These are phyloP conservation scores for Cyclotella kingstonii DNA, from an alignment of 108 stramenopile species.

Conservation along the genomic window DNA sequence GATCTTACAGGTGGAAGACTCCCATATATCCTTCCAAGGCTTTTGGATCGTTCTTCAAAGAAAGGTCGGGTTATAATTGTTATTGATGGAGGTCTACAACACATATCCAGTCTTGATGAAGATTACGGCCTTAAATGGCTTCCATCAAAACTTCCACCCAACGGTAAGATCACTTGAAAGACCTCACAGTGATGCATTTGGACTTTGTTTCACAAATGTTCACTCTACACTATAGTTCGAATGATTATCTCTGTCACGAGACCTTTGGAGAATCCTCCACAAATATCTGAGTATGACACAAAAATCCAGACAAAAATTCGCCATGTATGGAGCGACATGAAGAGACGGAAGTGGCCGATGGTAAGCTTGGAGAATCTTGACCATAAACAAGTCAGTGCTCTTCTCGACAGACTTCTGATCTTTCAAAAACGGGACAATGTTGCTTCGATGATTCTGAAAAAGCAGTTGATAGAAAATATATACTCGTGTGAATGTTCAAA, in stretches of 20 bases:
- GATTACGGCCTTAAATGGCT: slow-evolving; percentile 61
- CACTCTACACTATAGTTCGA: slow-evolving; percentile 14
- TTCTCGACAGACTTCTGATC: slow-evolving; percentile 11
- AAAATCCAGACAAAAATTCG: slow-evolving; percentile 3
- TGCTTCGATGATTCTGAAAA: neutral
- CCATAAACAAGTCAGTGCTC: neutral
- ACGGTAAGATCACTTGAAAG: too few relatives aligned
- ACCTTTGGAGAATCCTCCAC: slow-evolving; percentile 7
- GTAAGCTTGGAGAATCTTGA: slow-evolving; percentile 7
- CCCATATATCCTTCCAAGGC: slow-evolving; percentile 67
- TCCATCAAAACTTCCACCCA: slow-evolving; percentile 45
- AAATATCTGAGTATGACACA: slow-evolving; percentile 20
- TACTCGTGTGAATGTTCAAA: slow-evolving; percentile 4
- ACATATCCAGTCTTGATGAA: slow-evolving; percentile 45
- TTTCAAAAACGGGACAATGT: too few relatives aligned
- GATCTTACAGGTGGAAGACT: slow-evolving; percentile 50
- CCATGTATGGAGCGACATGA: slow-evolving; percentile 24
- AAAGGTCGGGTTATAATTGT: slow-evolving; percentile 61
- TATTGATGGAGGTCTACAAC: slow-evolving; percentile 62
- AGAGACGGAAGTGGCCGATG: slow-evolving; percentile 38
- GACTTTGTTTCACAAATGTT: too few relatives aligned
- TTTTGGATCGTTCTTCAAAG: slow-evolving; percentile 59
- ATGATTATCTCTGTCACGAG: slow-evolving; percentile 58
- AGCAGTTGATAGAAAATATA: slow-evolving; percentile 4
- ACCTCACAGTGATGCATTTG: too few relatives aligned